Evolutionary conservation across 176 grass and related monocot genomes (phyloP), one percentile per base, ranked within the genome.

Genomic region (Oryza coarctata): DNA sequence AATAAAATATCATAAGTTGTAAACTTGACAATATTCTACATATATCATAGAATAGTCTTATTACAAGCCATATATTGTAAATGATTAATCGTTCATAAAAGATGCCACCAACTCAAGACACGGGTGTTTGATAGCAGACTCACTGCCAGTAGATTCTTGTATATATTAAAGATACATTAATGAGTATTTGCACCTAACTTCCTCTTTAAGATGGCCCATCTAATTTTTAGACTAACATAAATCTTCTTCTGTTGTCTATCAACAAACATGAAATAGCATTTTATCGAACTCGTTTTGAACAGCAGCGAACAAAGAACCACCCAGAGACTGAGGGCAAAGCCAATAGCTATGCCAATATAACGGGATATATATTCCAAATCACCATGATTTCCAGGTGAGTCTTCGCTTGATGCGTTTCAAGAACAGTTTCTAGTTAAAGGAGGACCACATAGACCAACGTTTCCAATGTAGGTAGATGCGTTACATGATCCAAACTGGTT

Each of bases 281-380:
- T 35, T 62, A 83, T 86, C 83, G 87, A 92, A 4, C 33, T 70
- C 38, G 17, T 78, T 36, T 92, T 89, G 5, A 86, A 83, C 58
- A 86, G 3, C 32, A 89, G 63, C n/a, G 58, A 22, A 76, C 55
- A 57, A 44, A 82, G 76, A 7, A 86, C 14, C 27, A 57, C 31
- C 86, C 65, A 86, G 70, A 86, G 62, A 23, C 75, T 76, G 18
- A 84, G 28, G 22, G 67, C 33, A 34, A 86, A 92, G 11, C 87
- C 90, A 61, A 89, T 25, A 38, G 5, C 23, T 23, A 80, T 44
- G 63, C 63, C 68, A 28, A 86, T 65, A 55, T 60, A 85, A 44
- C 74, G 18, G 44, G 71, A 80, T 64, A 78, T 70, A 7, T 57
- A 23, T 7, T 78, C 70, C 4, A 25, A 31, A 78, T 81, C 63